Conservation (phyloP, 352 stramenopile genomes). For the Pilasporangium apinafurcum region DNA sequence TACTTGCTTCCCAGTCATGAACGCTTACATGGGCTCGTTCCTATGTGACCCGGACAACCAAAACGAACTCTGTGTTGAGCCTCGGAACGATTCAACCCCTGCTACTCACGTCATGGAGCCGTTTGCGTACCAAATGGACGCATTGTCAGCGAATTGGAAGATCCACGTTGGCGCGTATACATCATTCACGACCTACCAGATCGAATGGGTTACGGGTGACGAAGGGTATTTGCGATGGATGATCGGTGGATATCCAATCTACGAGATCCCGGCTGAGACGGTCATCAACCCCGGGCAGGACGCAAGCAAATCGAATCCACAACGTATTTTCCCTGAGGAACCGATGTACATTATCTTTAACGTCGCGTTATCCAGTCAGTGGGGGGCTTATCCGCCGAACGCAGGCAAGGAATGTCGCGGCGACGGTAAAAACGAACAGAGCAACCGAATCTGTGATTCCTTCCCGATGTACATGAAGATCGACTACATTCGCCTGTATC, state of each 20-base stretch:
- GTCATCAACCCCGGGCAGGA: slow-evolving; percentile 41
- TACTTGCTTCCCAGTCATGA: slow-evolving; percentile 53
- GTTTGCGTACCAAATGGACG: slow-evolving; percentile 75
- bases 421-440: slow-evolving; percentile 31
- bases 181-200: slow-evolving; percentile 46
- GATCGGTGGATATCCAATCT: slow-evolving; percentile 50
- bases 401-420: slow-evolving; percentile 43
- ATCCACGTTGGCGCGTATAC: slow-evolving; percentile 64
- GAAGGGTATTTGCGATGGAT: slow-evolving; percentile 67
- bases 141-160: slow-evolving; percentile 60
- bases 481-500: slow-evolving; percentile 80
- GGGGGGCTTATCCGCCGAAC: slow-evolving; percentile 67
- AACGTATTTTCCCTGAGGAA: slow-evolving; percentile 73
- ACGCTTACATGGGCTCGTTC: slow-evolving; percentile 58
- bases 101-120: slow-evolving; percentile 52
- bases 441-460: slow-evolving; percentile 68
- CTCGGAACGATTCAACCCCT: slow-evolving; percentile 33
- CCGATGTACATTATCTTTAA: slow-evolving; percentile 94
- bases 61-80: slow-evolving; percentile 31
- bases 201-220: slow-evolving; percentile 69
- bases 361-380: slow-evolving; percentile 86
- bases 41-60: slow-evolving; percentile 60
- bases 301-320: slow-evolving; percentile 32
- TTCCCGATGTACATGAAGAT: slow-evolving; percentile 85
- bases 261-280: slow-evolving; percentile 55